phyloP scores from a whole-genome alignment of 176 grass and related monocot species.

The Ananas comosus region DNA sequence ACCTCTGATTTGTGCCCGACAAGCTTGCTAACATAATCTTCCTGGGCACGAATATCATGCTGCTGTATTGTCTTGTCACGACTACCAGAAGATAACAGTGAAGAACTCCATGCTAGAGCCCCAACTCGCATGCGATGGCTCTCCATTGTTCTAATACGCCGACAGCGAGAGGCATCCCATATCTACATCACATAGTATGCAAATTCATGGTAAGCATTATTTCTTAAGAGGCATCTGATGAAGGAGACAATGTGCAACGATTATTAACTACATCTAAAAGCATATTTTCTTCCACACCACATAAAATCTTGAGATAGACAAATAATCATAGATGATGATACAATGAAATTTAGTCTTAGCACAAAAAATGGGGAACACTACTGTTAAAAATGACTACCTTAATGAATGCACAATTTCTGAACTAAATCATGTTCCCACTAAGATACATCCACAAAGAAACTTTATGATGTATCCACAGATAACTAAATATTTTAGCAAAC shows the following conservation, averaged over 20 bases:
- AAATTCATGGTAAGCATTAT: background rate
- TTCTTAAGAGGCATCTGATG: background rate
- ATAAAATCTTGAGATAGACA: background rate
- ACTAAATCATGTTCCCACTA: too few species aligned
- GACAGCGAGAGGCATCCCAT: conserved; percentile 82
- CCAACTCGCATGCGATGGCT: conserved; percentile 81
- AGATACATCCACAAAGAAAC: too few species aligned
- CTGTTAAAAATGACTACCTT: too few species aligned
- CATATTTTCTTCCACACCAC: background rate
- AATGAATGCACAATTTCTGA: too few species aligned
- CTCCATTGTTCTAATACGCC: conserved; percentile 82
- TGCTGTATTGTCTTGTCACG: conserved; percentile 83
- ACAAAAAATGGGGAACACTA: too few species aligned
- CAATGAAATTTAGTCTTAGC: background rate
- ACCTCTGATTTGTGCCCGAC: conserved; percentile 98
- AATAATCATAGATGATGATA: background rate
- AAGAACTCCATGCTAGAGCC: conserved; percentile 88
- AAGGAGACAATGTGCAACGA: too few species aligned
- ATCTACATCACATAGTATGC: conserved; percentile 48
- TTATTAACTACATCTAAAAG: too few species aligned
- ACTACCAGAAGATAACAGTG: conserved; percentile 90
- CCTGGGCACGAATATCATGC: conserved; percentile 76
- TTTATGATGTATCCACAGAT: too few species aligned
- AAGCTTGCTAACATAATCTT: conserved; percentile 88
- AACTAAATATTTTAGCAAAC: too few species aligned